Percentiles rank a stretch among this genome's conserved stretches.
Evolutionary conservation across 768 basidiomycete genomes (phyloP).

Genomic region (Lepiota subincarnata): DNA sequence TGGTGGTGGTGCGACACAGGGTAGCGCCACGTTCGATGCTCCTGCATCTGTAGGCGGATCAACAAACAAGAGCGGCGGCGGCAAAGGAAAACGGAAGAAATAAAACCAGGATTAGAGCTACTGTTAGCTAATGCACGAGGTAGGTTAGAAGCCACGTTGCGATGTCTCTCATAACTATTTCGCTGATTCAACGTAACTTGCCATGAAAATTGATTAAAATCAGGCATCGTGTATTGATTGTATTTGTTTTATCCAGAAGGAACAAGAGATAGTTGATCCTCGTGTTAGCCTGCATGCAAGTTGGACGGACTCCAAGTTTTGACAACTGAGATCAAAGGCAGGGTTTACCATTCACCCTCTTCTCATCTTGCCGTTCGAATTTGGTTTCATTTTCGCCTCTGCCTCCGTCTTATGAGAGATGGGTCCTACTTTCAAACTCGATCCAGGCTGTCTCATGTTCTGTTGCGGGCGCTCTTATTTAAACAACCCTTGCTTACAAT

Average conservation of each 20-base stretch:
- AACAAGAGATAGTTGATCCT: constrained; percentile 12
- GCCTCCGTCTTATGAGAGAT: not conserved
- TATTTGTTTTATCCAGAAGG: constrained; percentile 14
- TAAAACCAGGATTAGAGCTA: constrained; percentile 23
- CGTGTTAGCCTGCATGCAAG: constrained; percentile 14
- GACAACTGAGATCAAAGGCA: not conserved
- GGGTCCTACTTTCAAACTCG: not conserved
- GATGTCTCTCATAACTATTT: not conserved
- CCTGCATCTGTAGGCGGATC: constrained; percentile 25
- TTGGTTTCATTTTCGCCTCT: not conserved
- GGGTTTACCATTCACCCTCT: not conserved
- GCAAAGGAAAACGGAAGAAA: constrained; percentile 70
- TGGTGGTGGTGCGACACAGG: constrained; percentile 69
- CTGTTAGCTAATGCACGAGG: constrained; percentile 7
- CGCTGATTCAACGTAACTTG: constrained; percentile 5
- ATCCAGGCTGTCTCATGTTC: not conserved
- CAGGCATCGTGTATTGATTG: constrained; percentile 13
- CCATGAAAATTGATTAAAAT: constrained; percentile 10
- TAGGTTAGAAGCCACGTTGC: constrained; percentile 2
- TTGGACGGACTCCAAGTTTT: not conserved
- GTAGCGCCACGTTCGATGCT: constrained; percentile 40
- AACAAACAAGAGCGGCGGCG: constrained; percentile 33
- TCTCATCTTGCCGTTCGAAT: not conserved
- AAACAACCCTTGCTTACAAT: constrained; percentile 2
- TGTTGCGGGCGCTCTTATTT: not conserved